Evolutionary conservation across 192 early-diverging fungal species (phyloP), one percentile per base, ranked within the genome.

Genomic region (Ramicandelaber brevisporus): DNA sequence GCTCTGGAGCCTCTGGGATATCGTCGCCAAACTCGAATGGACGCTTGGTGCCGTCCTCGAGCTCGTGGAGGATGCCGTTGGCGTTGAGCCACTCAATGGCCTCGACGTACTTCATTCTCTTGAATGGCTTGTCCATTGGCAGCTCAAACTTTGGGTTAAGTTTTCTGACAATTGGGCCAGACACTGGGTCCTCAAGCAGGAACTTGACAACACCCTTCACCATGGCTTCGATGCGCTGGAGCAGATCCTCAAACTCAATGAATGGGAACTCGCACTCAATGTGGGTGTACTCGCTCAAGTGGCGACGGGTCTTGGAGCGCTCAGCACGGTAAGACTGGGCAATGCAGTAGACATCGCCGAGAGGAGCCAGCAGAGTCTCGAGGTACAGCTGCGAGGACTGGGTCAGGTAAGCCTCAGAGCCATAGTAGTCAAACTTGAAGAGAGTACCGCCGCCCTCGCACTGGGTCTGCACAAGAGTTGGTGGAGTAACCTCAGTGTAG

Each of bases 361-460:
- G 46, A 7, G 88, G 70, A 26, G 93, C 81, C 30, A 99, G 61
- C 33, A 69, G 73, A 3, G 93, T 93, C 51, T 99, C 93, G 23
- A 99, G 61, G 45, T 99, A 99, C 34, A 99, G 69, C 59, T 99
- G 93, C 23, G 88, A 92, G 15, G 83, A 85, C 61, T 99, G 93
- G 3, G 93, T 96, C 49, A 99, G 63, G 50, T 90, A 99, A 5
- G 90, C 88, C 47, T 72, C 51, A 46, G 93, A 79, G 20, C 82
- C 89, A 40, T 99, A 99, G 58, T 99, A 99, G 44, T 93, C 55
- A 48, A 99, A 75, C 25, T 61, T 57, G 31, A 99, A 99, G 31
- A 99, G 62, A 5, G 90, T 96, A 21, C 69, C 70, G 5, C 93
- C 93, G 31, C 93, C 93, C 57, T 99, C 93, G 7, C 92, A 89